phyloP scores from a whole-genome alignment of 805 yeast genomes.

The Kodamaea neixiangensis region DNA sequence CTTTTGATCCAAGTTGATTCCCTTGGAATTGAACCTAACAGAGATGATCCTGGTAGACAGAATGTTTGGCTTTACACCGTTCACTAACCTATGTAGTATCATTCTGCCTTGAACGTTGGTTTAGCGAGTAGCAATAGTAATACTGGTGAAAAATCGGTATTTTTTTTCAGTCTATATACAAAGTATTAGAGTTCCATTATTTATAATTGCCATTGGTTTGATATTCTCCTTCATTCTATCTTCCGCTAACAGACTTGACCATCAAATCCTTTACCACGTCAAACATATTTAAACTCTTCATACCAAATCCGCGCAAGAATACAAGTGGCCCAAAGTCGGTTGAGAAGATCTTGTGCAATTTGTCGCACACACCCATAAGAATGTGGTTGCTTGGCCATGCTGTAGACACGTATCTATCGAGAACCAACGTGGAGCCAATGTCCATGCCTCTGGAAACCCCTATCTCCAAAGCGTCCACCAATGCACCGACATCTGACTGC shows the following conservation, averaged over 20 bases:
- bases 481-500: conserved; percentile 80
- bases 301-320: conserved; percentile 71
- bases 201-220: background rate
- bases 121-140: background rate
- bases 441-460: conserved; percentile 82
- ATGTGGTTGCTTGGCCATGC: conserved; percentile 79
- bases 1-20: conserved; percentile 1
- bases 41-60: background rate
- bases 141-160: background rate
- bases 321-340: conserved; percentile 76
- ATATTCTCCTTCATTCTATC: conserved; percentile 12
- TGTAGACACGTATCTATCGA: conserved; percentile 86
- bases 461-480: conserved; percentile 66
- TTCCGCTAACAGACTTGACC: conserved; percentile 48
- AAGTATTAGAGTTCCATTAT: background rate
- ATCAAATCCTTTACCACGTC: conserved; percentile 69
- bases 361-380: conserved; percentile 86
- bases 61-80: no score
- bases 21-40: conserved; percentile 1
- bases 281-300: conserved; percentile 64
- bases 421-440: conserved; percentile 75
- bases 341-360: conserved; percentile 82
- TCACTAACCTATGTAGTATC: background rate
- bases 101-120: background rate
- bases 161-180: background rate